phyloP scores from a whole-genome alignment of 768 basidiomycete species.

The Rhizopogon roseolus region DNA sequence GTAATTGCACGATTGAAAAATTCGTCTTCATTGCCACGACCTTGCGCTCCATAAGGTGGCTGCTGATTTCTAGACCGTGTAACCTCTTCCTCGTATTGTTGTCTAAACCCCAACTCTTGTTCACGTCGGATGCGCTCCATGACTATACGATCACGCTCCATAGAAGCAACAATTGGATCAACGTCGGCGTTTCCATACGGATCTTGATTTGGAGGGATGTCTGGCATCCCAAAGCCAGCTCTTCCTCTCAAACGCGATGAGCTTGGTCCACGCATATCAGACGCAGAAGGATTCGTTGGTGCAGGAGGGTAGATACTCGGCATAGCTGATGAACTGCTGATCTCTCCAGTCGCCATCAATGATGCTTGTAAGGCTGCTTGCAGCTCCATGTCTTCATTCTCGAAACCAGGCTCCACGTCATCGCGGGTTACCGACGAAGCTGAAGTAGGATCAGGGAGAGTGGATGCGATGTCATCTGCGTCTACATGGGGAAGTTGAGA shows the following conservation, averaged over 20 bases:
- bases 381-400: slow-evolving; percentile 83
- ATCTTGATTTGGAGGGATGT: slow-evolving; percentile 26
- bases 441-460: slow-evolving; percentile 52
- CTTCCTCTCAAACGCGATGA: slow-evolving; percentile 12
- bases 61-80: slow-evolving; percentile 16
- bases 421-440: slow-evolving; percentile 10
- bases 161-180: slow-evolving; percentile 63
- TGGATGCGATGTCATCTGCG: slow-evolving; percentile 67
- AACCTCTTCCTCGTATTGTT: slow-evolving; percentile 45
- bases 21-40: slow-evolving; percentile 48
- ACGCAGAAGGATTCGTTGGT: slow-evolving; percentile 22
- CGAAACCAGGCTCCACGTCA: slow-evolving; percentile 37
- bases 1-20: slow-evolving; percentile 42
- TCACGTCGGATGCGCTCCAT: slow-evolving; percentile 61
- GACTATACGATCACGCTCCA: slow-evolving; percentile 56
- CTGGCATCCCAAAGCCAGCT: slow-evolving; percentile 6
- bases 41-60: slow-evolving; percentile 2
- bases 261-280: slow-evolving; percentile 15
- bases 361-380: slow-evolving; percentile 88
- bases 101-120: slow-evolving; percentile 64
- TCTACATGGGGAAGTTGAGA: slow-evolving; percentile 59
- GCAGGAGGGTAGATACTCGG: slow-evolving; percentile 14
- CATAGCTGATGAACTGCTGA: slow-evolving; percentile 6
- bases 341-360: slow-evolving; percentile 31
- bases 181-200: slow-evolving; percentile 23